These are phyloP conservation scores for Scheffersomyces titani DNA, from an alignment of 1,139 yeast genomes.

Conservation along the genomic window DNA sequence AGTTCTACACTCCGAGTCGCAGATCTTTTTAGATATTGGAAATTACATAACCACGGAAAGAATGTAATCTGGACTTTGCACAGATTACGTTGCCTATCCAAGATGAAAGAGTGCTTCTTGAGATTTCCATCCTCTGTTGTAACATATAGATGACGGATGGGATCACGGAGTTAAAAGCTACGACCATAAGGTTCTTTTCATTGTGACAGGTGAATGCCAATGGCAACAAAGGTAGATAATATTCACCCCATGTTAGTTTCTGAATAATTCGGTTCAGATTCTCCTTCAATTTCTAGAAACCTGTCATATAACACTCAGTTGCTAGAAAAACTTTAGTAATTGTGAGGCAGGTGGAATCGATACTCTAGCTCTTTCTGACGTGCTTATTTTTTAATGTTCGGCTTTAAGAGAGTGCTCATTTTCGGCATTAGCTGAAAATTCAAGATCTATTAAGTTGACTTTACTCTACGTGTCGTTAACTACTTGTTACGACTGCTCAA, in stretches of 20 bases:
- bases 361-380: background rate
- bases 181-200: background rate
- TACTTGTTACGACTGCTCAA: no score
- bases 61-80: background rate
- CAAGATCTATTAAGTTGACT: no score
- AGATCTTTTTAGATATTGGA: background rate
- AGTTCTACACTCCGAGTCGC: background rate
- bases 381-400: background rate
- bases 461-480: no score
- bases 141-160: no score
- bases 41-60: background rate
- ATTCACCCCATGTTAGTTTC: background rate
- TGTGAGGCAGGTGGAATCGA: background rate
- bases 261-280: background rate
- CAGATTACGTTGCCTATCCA: background rate
- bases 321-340: background rate
- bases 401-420: background rate
- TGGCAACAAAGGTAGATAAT: background rate
- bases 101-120: no score
- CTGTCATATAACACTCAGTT: background rate
- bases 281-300: background rate
- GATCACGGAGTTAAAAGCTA: background rate
- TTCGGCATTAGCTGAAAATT: background rate
- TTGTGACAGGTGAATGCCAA: background rate
- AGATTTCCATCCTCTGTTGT: no score